Percentiles rank a stretch among this genome's conserved stretches.
These are phyloP conservation scores for Umbelopsis isabellina DNA, from an alignment of 192 early-diverging fungal genomes.

Conservation along the genomic window DNA sequence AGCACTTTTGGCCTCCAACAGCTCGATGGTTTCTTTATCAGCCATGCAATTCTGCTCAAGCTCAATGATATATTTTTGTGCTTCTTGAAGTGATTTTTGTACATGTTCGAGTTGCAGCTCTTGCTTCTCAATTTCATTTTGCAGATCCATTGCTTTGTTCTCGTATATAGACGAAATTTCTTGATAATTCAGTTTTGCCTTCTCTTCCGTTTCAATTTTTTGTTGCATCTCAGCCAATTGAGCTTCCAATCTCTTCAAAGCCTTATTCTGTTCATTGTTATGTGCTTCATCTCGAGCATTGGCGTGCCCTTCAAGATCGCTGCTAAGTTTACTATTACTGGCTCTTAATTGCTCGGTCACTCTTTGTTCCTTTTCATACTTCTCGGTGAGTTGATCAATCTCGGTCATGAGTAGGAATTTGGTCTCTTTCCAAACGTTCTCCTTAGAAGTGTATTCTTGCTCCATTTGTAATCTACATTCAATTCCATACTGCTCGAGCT, in stretches of 20 bases:
- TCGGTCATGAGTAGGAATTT: conserved; percentile 18
- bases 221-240: background rate
- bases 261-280: background rate
- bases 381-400: background rate
- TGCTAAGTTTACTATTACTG: background rate
- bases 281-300: background rate
- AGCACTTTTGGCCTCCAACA: background rate
- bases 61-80: background rate
- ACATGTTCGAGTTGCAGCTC: background rate
- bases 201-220: background rate
- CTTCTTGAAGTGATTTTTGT: background rate
- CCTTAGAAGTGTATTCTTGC: background rate
- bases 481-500: background rate
- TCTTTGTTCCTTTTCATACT: background rate
- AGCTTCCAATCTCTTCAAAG: background rate
- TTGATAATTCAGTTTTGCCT: background rate
- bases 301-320: background rate
- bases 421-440: background rate
- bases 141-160: background rate
- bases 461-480: conserved; percentile 2
- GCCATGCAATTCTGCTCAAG: background rate
- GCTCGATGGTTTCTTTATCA: background rate
- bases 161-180: background rate
- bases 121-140: background rate
- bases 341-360: background rate